These are phyloP conservation scores for Coemansia sp. DNA, from an alignment of 192 early-diverging fungal species.

Conservation along the genomic window DNA sequence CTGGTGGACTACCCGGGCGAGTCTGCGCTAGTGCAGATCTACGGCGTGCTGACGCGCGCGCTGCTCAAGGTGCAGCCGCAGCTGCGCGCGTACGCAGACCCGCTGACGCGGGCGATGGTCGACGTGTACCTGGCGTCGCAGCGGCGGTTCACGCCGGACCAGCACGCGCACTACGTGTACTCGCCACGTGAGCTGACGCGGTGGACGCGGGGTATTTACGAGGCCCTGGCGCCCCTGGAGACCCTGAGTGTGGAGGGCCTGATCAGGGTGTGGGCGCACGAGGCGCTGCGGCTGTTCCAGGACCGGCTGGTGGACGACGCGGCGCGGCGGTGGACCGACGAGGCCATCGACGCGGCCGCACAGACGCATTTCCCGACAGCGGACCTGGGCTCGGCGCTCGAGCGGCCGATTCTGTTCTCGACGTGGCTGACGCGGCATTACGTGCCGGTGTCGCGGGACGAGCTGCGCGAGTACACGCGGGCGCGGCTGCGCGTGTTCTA, in stretches of 20 bases:
- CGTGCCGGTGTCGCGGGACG: constrained; percentile 81
- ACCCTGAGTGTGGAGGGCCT: constrained; percentile 75
- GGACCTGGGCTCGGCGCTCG: constrained; percentile 65
- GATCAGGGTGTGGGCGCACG: constrained; percentile 97
- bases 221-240: constrained; percentile 87
- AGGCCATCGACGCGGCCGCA: constrained; percentile 78
- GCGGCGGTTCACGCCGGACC: constrained; percentile 91
- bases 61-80: constrained; percentile 91
- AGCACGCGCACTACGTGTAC: constrained; percentile 99
- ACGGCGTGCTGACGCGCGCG: constrained; percentile 88
- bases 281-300: constrained; percentile 96
- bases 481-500: constrained; percentile 97
- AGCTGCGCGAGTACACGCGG: constrained; percentile 88
- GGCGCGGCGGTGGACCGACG: constrained; percentile 92
- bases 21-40: constrained; percentile 91
- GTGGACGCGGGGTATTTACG: constrained; percentile 98
- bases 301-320: constrained; percentile 89
- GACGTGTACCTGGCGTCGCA: constrained; percentile 93
- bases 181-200: constrained; percentile 99
- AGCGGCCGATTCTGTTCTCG: constrained; percentile 93
- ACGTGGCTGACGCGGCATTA: constrained; percentile 97
- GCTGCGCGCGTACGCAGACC: constrained; percentile 85
- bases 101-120: constrained; percentile 94
- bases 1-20: constrained; percentile 99
- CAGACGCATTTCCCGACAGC: constrained; percentile 85